Evolutionary conservation across 495 filamentous ascomycete species (phyloP), one percentile per base, ranked within the genome.

Genomic region (Penicillium daleae): DNA sequence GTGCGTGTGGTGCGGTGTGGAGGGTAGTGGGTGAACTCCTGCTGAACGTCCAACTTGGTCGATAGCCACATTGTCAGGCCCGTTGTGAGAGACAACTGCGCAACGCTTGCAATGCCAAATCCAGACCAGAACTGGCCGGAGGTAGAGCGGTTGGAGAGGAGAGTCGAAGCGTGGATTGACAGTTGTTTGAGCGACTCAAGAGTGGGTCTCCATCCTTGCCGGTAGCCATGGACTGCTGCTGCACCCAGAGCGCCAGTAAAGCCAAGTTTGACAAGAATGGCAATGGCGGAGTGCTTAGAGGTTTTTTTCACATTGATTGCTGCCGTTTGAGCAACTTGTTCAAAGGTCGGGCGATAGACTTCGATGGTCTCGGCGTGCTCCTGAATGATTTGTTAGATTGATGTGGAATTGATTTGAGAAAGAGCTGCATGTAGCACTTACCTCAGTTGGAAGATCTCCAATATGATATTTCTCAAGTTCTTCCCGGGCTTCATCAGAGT

Each of bases 401-500:
- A 15, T 17, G 15, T 39, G 35, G 17, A 15, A 37, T 0, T 37
- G 33, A 37, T 3, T 12, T n/a, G n/a, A 15, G 12, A 12, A 37
- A 3, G 4, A 37, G 4, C 3, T 37, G 4, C 29, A 31, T 31
- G 9, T 37, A 12, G 3, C 15, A 2, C 33, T 13, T 15, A 17
- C 35, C 35, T 39, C 35, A 33, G 66, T 62, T 50, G 66, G 69
- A 19, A 71, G 19, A 1, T 52, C 65, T 8, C 74, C 74, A 15
- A 76, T 50, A 2, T 67, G 42, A 39, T 59, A 75, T 33, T 62
- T 61, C 21, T 67, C 32, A 12, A 70, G 32, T 13, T 64, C 62
- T 17, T 68, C 65, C 15, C 32, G 35, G 31, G 80, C 80, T 40
- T 83, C 82, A 24, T 59, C 56, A 8, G 56, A 59, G 52, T 87